phyloP scores from a whole-genome alignment of 1,284 basidiomycete species.

The Heterobasidion annosum region DNA sequence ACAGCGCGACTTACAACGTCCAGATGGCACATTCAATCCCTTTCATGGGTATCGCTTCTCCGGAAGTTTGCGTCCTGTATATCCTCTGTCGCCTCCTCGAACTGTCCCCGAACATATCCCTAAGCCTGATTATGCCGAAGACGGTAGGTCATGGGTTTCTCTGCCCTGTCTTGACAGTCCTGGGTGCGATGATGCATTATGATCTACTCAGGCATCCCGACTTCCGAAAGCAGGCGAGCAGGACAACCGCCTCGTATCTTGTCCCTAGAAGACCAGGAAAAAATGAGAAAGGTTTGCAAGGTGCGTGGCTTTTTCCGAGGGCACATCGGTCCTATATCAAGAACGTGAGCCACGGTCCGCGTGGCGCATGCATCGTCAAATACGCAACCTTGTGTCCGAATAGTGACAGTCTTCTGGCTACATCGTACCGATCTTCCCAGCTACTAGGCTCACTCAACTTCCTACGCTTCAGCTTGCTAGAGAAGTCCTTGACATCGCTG shows the following conservation, averaged over 20 bases:
- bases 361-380: neutral
- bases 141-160: slow-evolving; percentile 40
- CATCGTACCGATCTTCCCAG: neutral
- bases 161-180: slow-evolving; percentile 14
- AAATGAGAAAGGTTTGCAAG: slow-evolving; percentile 69
- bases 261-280: slow-evolving; percentile 59
- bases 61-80: slow-evolving; percentile 64
- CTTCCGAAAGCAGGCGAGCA: slow-evolving; percentile 43
- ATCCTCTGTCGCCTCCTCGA: slow-evolving; percentile 68
- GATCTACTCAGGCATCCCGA: slow-evolving; percentile 44
- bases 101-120: slow-evolving; percentile 66
- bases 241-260: slow-evolving; percentile 64
- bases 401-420: too few species aligned
- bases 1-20: too few species aligned
- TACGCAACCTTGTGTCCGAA: too few species aligned
- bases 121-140: slow-evolving; percentile 72
- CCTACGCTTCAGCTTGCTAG: slow-evolving; percentile 58
- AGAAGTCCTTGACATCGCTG: slow-evolving; percentile 89
- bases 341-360: too few species aligned
- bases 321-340: neutral
- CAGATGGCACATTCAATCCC: slow-evolving; percentile 69
- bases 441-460: neutral
- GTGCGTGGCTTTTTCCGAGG: slow-evolving; percentile 34
- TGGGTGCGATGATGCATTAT: slow-evolving; percentile 18
- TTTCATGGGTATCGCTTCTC: slow-evolving; percentile 62